phyloP scores from a whole-genome alignment of 1,284 basidiomycete genomes.

The Sanghuangporus sanghuang region DNA sequence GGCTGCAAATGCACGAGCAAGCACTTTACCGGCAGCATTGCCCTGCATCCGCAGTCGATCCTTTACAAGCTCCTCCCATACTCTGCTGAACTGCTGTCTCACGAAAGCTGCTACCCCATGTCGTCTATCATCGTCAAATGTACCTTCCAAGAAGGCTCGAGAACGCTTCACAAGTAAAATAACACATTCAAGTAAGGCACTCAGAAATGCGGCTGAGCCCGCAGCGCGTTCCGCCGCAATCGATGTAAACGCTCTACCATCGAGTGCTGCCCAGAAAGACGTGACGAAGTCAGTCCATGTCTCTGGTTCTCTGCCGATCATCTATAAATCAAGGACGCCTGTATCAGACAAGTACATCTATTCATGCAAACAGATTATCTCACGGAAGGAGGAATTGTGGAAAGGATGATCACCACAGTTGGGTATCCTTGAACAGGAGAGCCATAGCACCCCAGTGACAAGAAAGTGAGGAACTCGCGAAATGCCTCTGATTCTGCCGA shows the following conservation, averaged over 20 bases:
- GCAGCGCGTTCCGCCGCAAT: conserved; percentile 38
- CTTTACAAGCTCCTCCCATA: conserved; percentile 44
- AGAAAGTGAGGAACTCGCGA: conserved; percentile 67
- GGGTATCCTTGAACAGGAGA: conserved; percentile 77
- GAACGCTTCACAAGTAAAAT: conserved; percentile 50
- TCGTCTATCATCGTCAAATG: conserved; percentile 12
- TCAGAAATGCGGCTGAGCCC: conserved; percentile 58
- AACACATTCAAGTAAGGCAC: conserved; percentile 65
- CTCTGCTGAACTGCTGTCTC: conserved; percentile 39
- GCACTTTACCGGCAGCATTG: conserved; percentile 35
- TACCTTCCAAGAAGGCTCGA: conserved; percentile 20
- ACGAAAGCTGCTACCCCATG: conserved; percentile 29
- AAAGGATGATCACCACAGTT: conserved; percentile 68
- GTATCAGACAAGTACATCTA: neutral
- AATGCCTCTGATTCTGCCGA: conserved; percentile 44
- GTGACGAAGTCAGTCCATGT: conserved; percentile 49
- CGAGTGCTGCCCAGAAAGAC: conserved; percentile 75
- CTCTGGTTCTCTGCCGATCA: conserved; percentile 20
- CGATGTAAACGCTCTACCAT: conserved; percentile 55
- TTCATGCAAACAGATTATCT: conserved; percentile 20
- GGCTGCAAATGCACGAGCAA: conserved; percentile 41
- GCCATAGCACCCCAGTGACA: conserved; percentile 69
- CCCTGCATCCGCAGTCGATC: conserved; percentile 43
- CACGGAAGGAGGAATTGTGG: conserved; percentile 67
- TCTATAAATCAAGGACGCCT: conserved; percentile 3